These are phyloP conservation scores for Corylus americana DNA, from an alignment of 306 rosid species.

Conservation along the genomic window DNA sequence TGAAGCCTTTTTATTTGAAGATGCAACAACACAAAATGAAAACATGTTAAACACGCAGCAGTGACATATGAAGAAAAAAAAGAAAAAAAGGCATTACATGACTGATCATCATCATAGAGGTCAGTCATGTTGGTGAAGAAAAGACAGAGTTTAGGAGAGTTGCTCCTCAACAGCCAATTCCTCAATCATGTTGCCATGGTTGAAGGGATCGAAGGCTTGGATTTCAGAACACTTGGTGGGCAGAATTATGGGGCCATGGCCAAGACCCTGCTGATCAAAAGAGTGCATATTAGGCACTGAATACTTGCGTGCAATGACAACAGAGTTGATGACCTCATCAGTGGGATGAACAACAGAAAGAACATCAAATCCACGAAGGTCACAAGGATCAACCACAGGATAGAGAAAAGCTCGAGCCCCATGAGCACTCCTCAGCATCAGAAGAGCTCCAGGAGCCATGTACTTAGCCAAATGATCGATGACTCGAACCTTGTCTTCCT, in stretches of 20 bases:
- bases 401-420: constrained; percentile 90
- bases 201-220: constrained; percentile 57
- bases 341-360: constrained; percentile 78
- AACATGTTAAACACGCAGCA: constrained; percentile 19
- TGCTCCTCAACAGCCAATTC: constrained; percentile 59
- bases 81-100: neutral
- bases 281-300: neutral
- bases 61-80: neutral
- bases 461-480: constrained; percentile 58
- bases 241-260: constrained; percentile 31
- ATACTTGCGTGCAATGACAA: constrained; percentile 64
- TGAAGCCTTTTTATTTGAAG: neutral
- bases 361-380: constrained; percentile 71
- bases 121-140: neutral
- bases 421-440: constrained; percentile 86
- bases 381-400: constrained; percentile 70
- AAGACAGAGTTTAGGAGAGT: constrained; percentile 22
- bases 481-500: constrained; percentile 50
- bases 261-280: constrained; percentile 34
- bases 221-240: constrained; percentile 67
- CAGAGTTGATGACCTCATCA: constrained; percentile 78
- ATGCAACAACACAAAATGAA: constrained; percentile 7
- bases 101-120: neutral
- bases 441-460: constrained; percentile 70
- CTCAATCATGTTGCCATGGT: constrained; percentile 62